Percentiles rank a stretch among this genome's conserved stretches.
Evolutionary conservation across 768 basidiomycete species (phyloP).

Genomic region (Pleurotus salmoneostramineus): DNA sequence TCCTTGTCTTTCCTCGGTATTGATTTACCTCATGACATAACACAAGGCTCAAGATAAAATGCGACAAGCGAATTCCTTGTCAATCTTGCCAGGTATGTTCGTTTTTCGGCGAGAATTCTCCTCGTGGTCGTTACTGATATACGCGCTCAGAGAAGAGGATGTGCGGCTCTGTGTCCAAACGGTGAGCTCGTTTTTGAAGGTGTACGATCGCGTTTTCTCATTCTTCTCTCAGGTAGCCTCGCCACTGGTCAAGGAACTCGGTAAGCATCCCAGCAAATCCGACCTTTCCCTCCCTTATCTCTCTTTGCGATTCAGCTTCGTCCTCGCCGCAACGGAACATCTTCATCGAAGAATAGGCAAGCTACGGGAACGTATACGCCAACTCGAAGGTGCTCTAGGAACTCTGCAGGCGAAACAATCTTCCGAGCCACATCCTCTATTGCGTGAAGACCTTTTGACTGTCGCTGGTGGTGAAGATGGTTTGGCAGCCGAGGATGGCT

Average conservation of each 20-base stretch:
- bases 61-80: slow-evolving; percentile 79
- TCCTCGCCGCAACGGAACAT: slow-evolving; percentile 64
- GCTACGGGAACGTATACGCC: slow-evolving; percentile 50
- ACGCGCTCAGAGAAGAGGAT: slow-evolving; percentile 53
- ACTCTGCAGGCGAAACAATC: slow-evolving; percentile 47
- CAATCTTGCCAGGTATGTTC: slow-evolving; percentile 64
- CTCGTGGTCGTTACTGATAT: slow-evolving; percentile 7
- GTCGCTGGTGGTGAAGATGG: not conserved
- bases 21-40: slow-evolving; percentile 14
- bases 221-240: slow-evolving; percentile 48
- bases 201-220: not conserved
- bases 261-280: slow-evolving; percentile 24
- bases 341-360: slow-evolving; percentile 52
- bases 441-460: slow-evolving; percentile 47
- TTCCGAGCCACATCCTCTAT: slow-evolving; percentile 54
- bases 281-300: not conserved
- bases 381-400: slow-evolving; percentile 59
- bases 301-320: slow-evolving; percentile 31
- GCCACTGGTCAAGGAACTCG: slow-evolving; percentile 78
- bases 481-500: slow-evolving; percentile 23
- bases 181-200: slow-evolving; percentile 32
- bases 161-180: slow-evolving; percentile 68
- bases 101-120: not conserved
- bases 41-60: slow-evolving; percentile 69
- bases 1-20: slow-evolving; percentile 10